phyloP scores from a whole-genome alignment of 345 rosid species.

The Eucalyptus erythrocorys region DNA sequence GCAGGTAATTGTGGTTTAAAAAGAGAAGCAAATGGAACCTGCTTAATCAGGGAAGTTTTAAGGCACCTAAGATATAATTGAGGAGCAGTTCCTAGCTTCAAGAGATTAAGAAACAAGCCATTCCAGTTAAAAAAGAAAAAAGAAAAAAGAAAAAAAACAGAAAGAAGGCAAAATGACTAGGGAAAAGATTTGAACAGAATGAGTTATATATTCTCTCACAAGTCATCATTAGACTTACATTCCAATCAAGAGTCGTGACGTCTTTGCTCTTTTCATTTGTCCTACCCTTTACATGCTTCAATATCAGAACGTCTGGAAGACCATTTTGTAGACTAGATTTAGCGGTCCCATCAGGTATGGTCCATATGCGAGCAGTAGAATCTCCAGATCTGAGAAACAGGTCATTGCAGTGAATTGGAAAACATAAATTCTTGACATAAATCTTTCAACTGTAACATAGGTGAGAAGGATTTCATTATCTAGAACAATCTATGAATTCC shows the following conservation, averaged over 20 bases:
- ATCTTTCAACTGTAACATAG: background rate
- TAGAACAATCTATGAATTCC: background rate
- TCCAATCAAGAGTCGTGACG: constrained; percentile 99
- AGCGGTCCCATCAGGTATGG: constrained; percentile 51
- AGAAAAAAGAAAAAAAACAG: background rate
- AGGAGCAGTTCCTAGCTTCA: background rate
- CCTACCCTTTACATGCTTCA: constrained; percentile 93
- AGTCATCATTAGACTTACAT: constrained; percentile 39
- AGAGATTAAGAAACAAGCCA: background rate
- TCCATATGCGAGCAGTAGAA: constrained; percentile 98
- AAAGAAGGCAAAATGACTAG: background rate
- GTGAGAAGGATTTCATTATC: background rate
- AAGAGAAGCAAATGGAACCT: background rate
- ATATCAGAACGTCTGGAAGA: constrained; percentile 46
- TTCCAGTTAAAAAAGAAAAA: background rate
- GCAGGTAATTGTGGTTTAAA: background rate
- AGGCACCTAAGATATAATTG: background rate
- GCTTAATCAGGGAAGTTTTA: background rate
- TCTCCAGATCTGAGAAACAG: constrained; percentile 71
- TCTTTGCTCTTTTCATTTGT: constrained; percentile 98
- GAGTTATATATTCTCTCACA: background rate
- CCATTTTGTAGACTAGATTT: constrained; percentile 36
- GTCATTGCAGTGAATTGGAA: background rate
- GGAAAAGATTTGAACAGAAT: background rate
- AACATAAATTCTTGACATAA: background rate